A percentile compares a stretch with the other conserved stretches of the same genome.
Conservation (phyloP, 768 basidiomycete species). For the Leccinum incarnatum region DNA sequence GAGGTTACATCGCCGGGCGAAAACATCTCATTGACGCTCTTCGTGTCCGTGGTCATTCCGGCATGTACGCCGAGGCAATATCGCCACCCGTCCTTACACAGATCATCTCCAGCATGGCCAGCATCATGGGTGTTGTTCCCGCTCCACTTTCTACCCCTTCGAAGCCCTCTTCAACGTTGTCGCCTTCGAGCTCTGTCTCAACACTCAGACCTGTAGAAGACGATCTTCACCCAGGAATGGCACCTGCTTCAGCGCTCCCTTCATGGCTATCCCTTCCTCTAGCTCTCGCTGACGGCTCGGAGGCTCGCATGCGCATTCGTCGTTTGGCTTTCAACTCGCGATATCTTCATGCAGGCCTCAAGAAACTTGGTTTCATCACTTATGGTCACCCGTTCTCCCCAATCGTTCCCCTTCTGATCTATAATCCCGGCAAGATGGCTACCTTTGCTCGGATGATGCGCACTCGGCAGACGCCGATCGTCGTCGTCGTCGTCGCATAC, state of each 20-base stretch:
- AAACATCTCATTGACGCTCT: slow-evolving; percentile 79
- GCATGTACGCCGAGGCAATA: slow-evolving; percentile 87
- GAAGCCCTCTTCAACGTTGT: slow-evolving; percentile 22
- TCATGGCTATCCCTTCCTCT: slow-evolving; percentile 76
- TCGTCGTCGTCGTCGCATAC: slow-evolving; percentile 88
- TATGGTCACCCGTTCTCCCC: slow-evolving; percentile 91
- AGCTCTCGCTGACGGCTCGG: slow-evolving; percentile 72
- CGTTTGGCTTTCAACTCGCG: slow-evolving; percentile 94
- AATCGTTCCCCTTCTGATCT: slow-evolving; percentile 89
- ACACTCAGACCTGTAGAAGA: slow-evolving; percentile 38
- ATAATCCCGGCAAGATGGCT: slow-evolving; percentile 92
- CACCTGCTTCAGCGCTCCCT: slow-evolving; percentile 62
- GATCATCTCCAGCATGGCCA: slow-evolving; percentile 88
- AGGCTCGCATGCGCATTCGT: slow-evolving; percentile 78
- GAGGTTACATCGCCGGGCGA: slow-evolving; percentile 89
- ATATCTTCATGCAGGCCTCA: slow-evolving; percentile 82
- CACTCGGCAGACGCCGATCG: slow-evolving; percentile 68
- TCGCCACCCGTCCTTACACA: slow-evolving; percentile 89
- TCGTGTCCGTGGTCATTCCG: slow-evolving; percentile 76
- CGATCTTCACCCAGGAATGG: slow-evolving; percentile 64
- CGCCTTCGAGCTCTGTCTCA: slow-evolving; percentile 31
- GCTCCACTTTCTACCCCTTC: slow-evolving; percentile 32
- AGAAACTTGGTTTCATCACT: slow-evolving; percentile 94
- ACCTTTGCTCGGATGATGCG: slow-evolving; percentile 90
- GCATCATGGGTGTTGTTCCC: slow-evolving; percentile 83